These are phyloP conservation scores for Aspergillus unguis DNA, from an alignment of 2,329 filamentous ascomycete genomes.

Conservation along the genomic window DNA sequence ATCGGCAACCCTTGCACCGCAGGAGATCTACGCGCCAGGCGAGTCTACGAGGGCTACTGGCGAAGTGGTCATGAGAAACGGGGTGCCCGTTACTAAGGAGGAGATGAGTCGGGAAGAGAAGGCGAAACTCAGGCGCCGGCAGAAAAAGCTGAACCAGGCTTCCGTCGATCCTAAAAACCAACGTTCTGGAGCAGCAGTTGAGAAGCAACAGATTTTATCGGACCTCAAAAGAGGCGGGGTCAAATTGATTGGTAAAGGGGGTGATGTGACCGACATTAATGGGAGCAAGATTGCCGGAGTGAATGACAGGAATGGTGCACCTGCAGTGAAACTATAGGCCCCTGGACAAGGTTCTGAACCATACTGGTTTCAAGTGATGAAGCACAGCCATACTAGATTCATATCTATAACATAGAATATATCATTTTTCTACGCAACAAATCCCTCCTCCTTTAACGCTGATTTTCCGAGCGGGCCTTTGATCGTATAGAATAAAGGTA, in stretches of 20 bases:
- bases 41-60: constrained; percentile 60
- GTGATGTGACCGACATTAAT: constrained; percentile 77
- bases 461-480: constrained; percentile 16
- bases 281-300: constrained; percentile 65
- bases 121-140: constrained; percentile 67
- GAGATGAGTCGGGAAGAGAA: constrained; percentile 90
- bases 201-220: constrained; percentile 57
- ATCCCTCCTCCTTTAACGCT: neutral
- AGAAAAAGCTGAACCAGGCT: constrained; percentile 76
- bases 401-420: too few relatives aligned
- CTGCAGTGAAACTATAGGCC: constrained; percentile 37
- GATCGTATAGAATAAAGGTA: constrained; percentile 38
- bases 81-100: constrained; percentile 72
- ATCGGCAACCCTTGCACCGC: constrained; percentile 76
- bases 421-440: too few relatives aligned
- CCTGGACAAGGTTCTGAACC: neutral
- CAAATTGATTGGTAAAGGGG: constrained; percentile 87
- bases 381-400: too few relatives aligned
- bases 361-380: too few relatives aligned
- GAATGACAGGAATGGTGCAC: constrained; percentile 24
- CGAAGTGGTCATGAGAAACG: constrained; percentile 74
- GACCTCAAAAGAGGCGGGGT: constrained; percentile 81
- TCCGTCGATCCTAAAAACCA: constrained; percentile 48
- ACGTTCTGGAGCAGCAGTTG: constrained; percentile 42
- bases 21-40: constrained; percentile 86